Evolutionary conservation across 2,329 filamentous ascomycete genomes (phyloP), one percentile per base, ranked within the genome.

Genomic region (Metarhizium anisopliae): DNA sequence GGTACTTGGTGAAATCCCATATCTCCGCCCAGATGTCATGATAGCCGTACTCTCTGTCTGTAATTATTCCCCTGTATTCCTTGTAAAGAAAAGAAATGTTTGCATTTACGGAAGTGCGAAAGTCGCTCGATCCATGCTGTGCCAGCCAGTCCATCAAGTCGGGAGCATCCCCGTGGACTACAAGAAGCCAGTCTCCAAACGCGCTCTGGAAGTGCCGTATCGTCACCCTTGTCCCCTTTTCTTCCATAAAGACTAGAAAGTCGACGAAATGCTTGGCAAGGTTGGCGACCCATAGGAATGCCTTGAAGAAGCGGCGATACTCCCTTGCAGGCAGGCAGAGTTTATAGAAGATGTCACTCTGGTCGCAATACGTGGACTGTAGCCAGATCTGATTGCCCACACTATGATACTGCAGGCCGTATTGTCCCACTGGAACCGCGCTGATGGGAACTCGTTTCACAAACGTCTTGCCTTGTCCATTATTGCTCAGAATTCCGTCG

Each of bases 261-360:
- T 91, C 86, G 1, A 91, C 75, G 29, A 87, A 78, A 62, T 90
- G 83, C 64, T 92, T 93, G 0, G 80, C 77, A 0, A 94, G 72
- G 53, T 86, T 78, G 0, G 83, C 85, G 1, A 92, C 68, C 88
- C 88, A 94, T 0, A 84, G 57, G 58, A 90, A 93, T 0, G 81
- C 77, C 0, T 70, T 51, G 57, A 85, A 79, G 61, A 85, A 91
- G 2, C 82, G 71, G 11, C 58, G 59, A 62, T 94, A 95, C 42
- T 84, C 82, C 0, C 59, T 32, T 0, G 82, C 74, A 0, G 89
- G 86, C 0, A 54, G 66, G 2, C 66, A 66, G 0, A 95, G 68
- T 10, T 76, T 76, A 64, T 91, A 94, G 73, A 85, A 93, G 0
- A 89, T 67, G 16, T 64, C 65, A 3, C 59, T 64, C 1, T 63